Evolutionary conservation across 2,329 filamentous ascomycete genomes (phyloP).

Genomic region (Emydomyces testavorans): DNA sequence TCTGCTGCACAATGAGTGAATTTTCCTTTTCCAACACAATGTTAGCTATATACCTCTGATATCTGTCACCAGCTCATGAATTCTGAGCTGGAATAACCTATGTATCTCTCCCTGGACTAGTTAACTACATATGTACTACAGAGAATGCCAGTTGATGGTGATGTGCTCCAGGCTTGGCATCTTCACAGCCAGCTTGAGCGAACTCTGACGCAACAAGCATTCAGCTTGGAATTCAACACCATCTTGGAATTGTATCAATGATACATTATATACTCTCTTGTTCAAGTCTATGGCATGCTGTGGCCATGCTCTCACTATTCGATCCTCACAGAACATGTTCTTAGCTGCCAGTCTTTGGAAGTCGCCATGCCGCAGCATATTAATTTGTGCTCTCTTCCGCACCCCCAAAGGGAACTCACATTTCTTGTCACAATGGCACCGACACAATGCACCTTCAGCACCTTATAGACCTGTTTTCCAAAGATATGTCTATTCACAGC

Average conservation of each 20-base stretch:
- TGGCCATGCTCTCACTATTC: conserved; percentile 6
- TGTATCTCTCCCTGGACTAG: background rate
- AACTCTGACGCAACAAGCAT: too few species aligned
- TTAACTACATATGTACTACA: too few species aligned
- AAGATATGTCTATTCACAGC: conserved; percentile 9
- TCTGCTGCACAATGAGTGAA: too few species aligned
- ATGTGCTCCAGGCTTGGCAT: too few species aligned
- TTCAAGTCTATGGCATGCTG: conserved; percentile 7
- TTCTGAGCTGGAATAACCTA: background rate
- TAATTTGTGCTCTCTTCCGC: background rate
- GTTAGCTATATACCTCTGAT: too few species aligned
- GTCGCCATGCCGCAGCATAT: background rate
- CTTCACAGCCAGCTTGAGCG: too few species aligned
- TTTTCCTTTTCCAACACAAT: too few species aligned
- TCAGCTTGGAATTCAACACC: too few species aligned
- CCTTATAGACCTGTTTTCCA: background rate
- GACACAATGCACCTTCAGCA: background rate
- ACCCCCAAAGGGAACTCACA: background rate
- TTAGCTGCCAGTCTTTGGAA: background rate
- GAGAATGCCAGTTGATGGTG: too few species aligned
- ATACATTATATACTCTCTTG: too few species aligned
- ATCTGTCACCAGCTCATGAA: too few species aligned
- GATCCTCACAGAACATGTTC: background rate
- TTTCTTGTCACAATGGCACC: background rate
- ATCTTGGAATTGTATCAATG: too few species aligned